A percentile compares a stretch with the other conserved stretches of the same genome.
phyloP scores from a whole-genome alignment of 306 rosid species.

The Quercus alba region DNA sequence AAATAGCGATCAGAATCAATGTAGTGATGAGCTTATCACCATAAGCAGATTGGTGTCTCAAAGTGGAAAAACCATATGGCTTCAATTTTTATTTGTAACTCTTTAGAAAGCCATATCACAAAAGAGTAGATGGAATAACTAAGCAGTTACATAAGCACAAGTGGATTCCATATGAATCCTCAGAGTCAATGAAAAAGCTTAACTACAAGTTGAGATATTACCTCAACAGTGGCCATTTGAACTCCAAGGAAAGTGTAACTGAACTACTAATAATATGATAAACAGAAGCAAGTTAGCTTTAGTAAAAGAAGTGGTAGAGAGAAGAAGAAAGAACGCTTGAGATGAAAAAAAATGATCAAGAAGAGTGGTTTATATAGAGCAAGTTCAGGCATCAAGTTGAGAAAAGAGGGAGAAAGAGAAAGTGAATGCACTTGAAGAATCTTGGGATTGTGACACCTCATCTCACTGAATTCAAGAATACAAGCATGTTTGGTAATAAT shows the following conservation, averaged over 20 bases:
- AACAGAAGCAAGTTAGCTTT: background rate
- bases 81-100: background rate
- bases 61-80: background rate
- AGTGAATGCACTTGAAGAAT: constrained; percentile 46
- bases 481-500: constrained; percentile 45
- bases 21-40: background rate
- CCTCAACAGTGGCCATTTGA: constrained; percentile 75
- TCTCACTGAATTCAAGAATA: constrained; percentile 31
- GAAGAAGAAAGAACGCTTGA: constrained; percentile 11
- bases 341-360: constrained; percentile 26
- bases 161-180: background rate
- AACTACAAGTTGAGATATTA: constrained; percentile 5
- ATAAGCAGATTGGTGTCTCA: background rate
- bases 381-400: constrained; percentile 17
- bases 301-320: background rate
- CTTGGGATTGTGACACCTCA: constrained; percentile 61
- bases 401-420: background rate
- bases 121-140: background rate
- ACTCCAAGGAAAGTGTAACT: constrained; percentile 5
- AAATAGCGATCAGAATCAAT: no score
- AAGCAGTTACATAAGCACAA: background rate
- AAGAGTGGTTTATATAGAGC: constrained; percentile 41
- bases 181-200: background rate
- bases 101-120: background rate
- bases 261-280: constrained; percentile 6